Evolutionary conservation across 805 yeast species (phyloP), one percentile per base, ranked within the genome.

Genomic region (Blastobotrys americana): DNA sequence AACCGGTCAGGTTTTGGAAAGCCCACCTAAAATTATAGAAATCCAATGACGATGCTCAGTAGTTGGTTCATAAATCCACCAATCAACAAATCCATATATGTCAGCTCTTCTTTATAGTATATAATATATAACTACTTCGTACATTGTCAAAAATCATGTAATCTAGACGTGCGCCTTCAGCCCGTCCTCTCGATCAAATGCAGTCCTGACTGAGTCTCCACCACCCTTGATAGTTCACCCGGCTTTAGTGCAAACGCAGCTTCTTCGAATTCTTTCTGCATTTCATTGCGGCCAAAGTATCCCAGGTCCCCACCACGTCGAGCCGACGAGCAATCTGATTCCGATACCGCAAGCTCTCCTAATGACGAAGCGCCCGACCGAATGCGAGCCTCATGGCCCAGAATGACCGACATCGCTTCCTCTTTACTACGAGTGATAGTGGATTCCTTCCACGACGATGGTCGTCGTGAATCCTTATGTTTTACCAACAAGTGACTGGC

Each of bases 201-300:
- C 41, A 87, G 80, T 18, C 98, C 98, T 54, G 94, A 82, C 57
- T 82, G 94, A 15, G 89, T 78, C 65, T 88, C 97, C 13, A 93
- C 84, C 21, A 88, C 76, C 37, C 77, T 84, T 57, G 93, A 82
- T 37, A 84, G 63, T 59, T 89, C 93, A 17, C 96, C 96, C 17
- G 87, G 80, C 52, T 84, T 77, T 52, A 93, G 69, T 3, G 67
- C 80, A 61, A 84, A 90, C 1, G 96, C 81, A 2, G 93, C 95
- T 48, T 80, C 80, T 64, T 93, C 98, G 59, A 93, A 93, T 47
- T 82, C 68, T 28, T 96, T 96, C 64, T 93, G 97, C 98, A 93
- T 93, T 55, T 82, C 88, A 34, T 96, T 96, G 49, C 73, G 78
- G 19, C 84, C 86, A 59, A 93, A 93, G 58, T 68, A 78, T 0